Percentiles rank a stretch among this genome's conserved stretches.
phyloP scores from a whole-genome alignment of 352 stramenopile genomes.

The Globisporangium sylvaticum region DNA sequence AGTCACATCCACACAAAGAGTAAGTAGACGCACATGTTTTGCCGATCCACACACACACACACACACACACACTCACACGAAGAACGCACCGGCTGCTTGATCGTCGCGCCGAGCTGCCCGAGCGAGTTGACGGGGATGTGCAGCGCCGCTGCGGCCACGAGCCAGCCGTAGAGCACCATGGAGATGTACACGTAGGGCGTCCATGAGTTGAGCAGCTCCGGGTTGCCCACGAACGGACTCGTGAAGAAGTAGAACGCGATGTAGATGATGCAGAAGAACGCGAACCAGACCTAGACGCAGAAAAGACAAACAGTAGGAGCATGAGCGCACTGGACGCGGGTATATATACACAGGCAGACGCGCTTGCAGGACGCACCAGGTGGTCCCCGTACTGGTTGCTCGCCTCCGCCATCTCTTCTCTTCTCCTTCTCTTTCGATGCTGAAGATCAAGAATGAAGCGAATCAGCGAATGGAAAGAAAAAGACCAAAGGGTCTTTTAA shows the following conservation, averaged over 20 bases:
- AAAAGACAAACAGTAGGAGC: background rate
- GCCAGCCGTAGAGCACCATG: conserved; percentile 83
- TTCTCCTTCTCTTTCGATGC: background rate
- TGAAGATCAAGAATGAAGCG: background rate
- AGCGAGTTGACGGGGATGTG: conserved; percentile 72
- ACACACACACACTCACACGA: background rate
- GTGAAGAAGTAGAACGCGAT: conserved; percentile 89
- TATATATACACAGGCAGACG: background rate
- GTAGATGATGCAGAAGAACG: conserved; percentile 76
- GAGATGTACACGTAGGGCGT: conserved; percentile 87
- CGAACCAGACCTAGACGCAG: conserved; percentile 66
- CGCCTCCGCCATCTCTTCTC: background rate
- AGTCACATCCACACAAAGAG: no score
- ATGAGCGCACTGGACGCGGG: background rate
- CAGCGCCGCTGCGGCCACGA: conserved; percentile 68
- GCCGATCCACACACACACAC: background rate
- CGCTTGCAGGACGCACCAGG: conserved; percentile 7
- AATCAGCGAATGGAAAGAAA: background rate
- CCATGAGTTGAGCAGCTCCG: conserved; percentile 80
- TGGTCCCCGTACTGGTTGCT: conserved; percentile 12
- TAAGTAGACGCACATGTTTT: no score
- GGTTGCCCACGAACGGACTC: conserved; percentile 82
- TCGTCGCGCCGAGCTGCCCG: conserved; percentile 70
- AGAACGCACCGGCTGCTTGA: conserved; percentile 74
- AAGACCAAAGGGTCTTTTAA: no score